These are phyloP conservation scores for Hypocrella siamensis DNA, from an alignment of 2,329 filamentous ascomycete species.

Conservation along the genomic window DNA sequence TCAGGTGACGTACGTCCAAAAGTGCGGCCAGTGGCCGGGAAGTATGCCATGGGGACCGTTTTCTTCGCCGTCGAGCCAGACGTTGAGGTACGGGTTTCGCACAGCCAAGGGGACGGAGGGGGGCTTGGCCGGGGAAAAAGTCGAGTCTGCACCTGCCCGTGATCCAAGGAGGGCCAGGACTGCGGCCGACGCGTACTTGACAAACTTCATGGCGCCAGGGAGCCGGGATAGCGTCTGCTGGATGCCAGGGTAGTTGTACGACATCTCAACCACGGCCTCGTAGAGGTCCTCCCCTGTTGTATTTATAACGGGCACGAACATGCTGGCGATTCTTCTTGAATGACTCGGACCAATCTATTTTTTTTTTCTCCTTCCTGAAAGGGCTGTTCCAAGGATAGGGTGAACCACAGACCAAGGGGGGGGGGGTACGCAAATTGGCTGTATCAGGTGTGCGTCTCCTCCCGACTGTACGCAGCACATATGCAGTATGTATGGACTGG, in stretches of 20 bases:
- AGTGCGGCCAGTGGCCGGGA: constrained; percentile 51
- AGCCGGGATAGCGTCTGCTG: constrained; percentile 4
- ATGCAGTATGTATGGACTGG: too few species aligned
- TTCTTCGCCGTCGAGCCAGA: constrained; percentile 48
- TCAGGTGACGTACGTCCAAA: constrained; percentile 48
- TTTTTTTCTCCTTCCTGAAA: too few species aligned
- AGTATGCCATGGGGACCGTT: constrained; percentile 50
- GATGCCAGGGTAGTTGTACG: constrained; percentile 1
- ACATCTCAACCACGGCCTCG: constrained; percentile 2
- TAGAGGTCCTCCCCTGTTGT: constrained; percentile 3
- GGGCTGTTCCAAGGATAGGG: too few species aligned
- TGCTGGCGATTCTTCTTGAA: too few species aligned
- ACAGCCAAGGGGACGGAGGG: constrained; percentile 59
- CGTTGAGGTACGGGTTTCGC: constrained; percentile 58
- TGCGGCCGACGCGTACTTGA: constrained; percentile 8
- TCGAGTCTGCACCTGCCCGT: constrained; percentile 22
- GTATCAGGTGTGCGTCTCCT: too few species aligned
- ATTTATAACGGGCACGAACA: constrained; percentile 7
- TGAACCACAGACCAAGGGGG: too few species aligned
- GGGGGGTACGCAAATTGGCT: too few species aligned
- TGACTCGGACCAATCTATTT: too few species aligned
- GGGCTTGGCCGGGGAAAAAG: constrained; percentile 47
- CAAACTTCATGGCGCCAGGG: constrained; percentile 7
- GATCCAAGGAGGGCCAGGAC: constrained; percentile 6
- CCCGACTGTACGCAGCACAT: too few species aligned